Evolutionary conservation across 768 basidiomycete species (phyloP), one percentile per base, ranked within the genome.

Genomic region (Hypholoma sublateritium): DNA sequence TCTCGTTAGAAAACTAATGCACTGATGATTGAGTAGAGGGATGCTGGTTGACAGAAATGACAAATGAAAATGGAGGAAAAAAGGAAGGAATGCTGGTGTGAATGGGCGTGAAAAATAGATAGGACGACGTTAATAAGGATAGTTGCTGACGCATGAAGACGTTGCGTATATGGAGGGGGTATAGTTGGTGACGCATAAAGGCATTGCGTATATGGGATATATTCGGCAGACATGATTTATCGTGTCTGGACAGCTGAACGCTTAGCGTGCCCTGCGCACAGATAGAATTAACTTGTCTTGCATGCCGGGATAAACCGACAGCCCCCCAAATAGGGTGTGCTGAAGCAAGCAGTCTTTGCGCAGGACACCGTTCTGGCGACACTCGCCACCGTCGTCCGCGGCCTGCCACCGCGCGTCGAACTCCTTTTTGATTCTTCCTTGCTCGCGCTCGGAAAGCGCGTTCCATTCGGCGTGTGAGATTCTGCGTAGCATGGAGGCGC

Each of bases 271-370:
- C 43, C 76, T 66, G 43, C 78, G 71, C 42, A 86, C 67, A 46
- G 81, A 78, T 65, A 86, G 57, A 43, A 85, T 75, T 66, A 77
- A 80, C 5, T 73, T 72, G 45, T 67, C 66, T 4, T 76, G 73
- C 41, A 64, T 64, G 24, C 72, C 70, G 25, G 70, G 60, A 32
- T 73, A 74, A 16, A 74, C 62, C 8, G 80, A 74, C 50, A 86
- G 66, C n/a, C 84, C 84, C 6, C 75, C 81, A 55, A 85, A 86
- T 48, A 72, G 53, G 13, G 76, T 79, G 49, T 80, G 80, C 49
- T 70, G 68, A 36, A 81, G 71, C 24, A 86, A 58, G 61, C 73
- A 81, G 55, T 86, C 85, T 24, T 77, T 69, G 28, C 82, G 73
- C 60, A 77, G 65, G 1, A 84, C 69, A 5, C 84, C 84, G 4